Base-by-base conservation (phyloP, 139 green algal species). In the Parachlorella kessleri region DNA sequence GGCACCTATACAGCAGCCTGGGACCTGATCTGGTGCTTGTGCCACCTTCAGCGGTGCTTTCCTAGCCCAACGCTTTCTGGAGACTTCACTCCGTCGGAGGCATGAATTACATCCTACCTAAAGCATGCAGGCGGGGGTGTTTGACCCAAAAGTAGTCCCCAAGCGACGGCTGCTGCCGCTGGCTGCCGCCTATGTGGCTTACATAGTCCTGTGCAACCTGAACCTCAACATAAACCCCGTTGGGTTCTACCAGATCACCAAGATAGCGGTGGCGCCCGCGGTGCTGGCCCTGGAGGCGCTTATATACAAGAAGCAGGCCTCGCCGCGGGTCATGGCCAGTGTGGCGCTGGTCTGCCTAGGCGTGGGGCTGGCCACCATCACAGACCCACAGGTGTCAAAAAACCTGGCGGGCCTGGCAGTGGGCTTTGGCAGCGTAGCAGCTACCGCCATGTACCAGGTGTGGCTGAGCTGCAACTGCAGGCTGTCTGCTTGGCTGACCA, bases 181-280 rank as follows among this genome's bases (percentile, higher is more conserved):
- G 2, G 94, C 94, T 2, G 80, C 88, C 1, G 92, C 90, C 0
- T 98, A 93, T 55, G 91, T 98, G 3, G 93, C 84, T 8, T 98
- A 98, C 80, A 95, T 98, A 26, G 91, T 97, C 14, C 78, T 96
- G 4, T 91, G 91, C 81, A 98, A 98, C 74, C 79, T 97, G 1
- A 95, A 90, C 53, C 78, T 98, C 1, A 92, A 96, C 64, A 48
- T 97, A 14, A 98, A 98, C 89, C 94, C 88, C 2, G 91, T 97
- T 0, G 91, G 93, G 8, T 97, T 97, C 82, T 97, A 96, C 76
- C 93, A 97, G 81, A 89, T 96, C 10, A 93, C 92, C 77, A 97
- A 97, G 82, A 97, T 98, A 48, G 92, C 91, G 8, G 91, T 98
- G 0, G 93, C 94, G 3, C 94, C 94, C 30, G 92, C 93, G 6